Base-by-base conservation (phyloP, 1,284 basidiomycete species). In the Marasmius fiardii region DNA sequence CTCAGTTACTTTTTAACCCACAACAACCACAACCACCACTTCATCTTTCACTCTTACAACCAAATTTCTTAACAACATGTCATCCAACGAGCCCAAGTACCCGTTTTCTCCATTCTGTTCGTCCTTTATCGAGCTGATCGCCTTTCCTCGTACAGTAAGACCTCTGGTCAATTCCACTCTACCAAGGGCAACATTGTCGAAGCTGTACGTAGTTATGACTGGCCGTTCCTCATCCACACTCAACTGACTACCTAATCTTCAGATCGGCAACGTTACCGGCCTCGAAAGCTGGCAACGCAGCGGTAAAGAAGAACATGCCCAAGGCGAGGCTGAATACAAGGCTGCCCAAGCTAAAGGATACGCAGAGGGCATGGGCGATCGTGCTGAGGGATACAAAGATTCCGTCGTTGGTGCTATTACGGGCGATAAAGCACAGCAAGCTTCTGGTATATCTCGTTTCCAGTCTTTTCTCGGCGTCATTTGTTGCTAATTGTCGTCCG, bases 331-430 rank as follows among this genome's bases (percentile, higher is more conserved):
- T 20, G 69, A 72, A 56, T 60, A 65, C 61, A 65, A 68, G 7
- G 65, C 62, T 16, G 68, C 68, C 21, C 64, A 67, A 50, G 68
- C 67, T 11, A 60, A 66, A 56, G 68, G 63, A 16, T 59, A 59
- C 47, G 58, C 43, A 20, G 52, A 57, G 26, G 58, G 58, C 3
- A 33, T 33, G 8, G 44, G 62, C 57, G 76, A 79, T 66, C 71
- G 75, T 52, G 53, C 77, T 45, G 63, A 67, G 55, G 78, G 78
- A 61, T 77, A 78, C 70, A 72, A 73, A 57, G 75, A 79, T 64
- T 64, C 74, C 2, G 65, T 80, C 44, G 71, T 75, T 41, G 78
- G 72, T 28, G 74, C 77, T 41, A 60, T 78, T 37, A 76, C 73
- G 31, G 77, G 76, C 47, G 77, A 80, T 67, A 74, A 75, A 66